These are phyloP conservation scores for Lactarius trivialis DNA, from an alignment of 768 basidiomycete genomes.

Conservation along the genomic window DNA sequence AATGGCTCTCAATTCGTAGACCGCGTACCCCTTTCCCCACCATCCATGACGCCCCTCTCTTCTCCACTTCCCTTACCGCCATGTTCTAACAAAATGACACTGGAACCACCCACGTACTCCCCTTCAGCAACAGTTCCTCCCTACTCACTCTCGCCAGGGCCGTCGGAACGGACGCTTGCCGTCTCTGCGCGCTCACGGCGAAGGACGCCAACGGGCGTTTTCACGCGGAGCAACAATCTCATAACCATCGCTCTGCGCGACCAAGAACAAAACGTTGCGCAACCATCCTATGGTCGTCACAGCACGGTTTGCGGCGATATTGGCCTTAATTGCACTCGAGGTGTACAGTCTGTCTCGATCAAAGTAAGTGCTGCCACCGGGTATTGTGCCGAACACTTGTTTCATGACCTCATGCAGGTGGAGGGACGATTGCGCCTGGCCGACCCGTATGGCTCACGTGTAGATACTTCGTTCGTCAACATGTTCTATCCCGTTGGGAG, in stretches of 20 bases:
- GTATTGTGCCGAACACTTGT: background rate
- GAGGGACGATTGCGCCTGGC: constrained; percentile 24
- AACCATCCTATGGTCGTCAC: constrained; percentile 43
- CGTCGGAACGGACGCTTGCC: constrained; percentile 48
- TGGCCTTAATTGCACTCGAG: constrained; percentile 35
- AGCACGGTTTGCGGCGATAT: constrained; percentile 39
- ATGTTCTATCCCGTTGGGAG: constrained; percentile 19
- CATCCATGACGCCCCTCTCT: constrained; percentile 2
- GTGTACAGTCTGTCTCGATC: constrained; percentile 38
- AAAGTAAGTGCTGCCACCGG: constrained; percentile 32
- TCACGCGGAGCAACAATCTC: constrained; percentile 35
- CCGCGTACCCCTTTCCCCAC: constrained; percentile 4
- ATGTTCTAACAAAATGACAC: background rate
- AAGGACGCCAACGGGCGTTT: constrained; percentile 35
- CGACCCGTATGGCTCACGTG: constrained; percentile 14
- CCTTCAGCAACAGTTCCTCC: constrained; percentile 47
- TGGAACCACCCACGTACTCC: constrained; percentile 45
- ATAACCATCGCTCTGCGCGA: constrained; percentile 40
- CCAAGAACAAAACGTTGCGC: constrained; percentile 36
- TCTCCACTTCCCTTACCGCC: background rate
- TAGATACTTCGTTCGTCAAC: constrained; percentile 14
- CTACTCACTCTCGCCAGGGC: constrained; percentile 50
- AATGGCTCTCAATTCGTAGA: background rate
- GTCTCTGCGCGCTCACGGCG: constrained; percentile 32
- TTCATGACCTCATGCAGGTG: constrained; percentile 16